A percentile compares a stretch with the other conserved stretches of the same genome.
phyloP scores from a whole-genome alignment of 352 stramenopile species.

The Phytopythium litorale region DNA sequence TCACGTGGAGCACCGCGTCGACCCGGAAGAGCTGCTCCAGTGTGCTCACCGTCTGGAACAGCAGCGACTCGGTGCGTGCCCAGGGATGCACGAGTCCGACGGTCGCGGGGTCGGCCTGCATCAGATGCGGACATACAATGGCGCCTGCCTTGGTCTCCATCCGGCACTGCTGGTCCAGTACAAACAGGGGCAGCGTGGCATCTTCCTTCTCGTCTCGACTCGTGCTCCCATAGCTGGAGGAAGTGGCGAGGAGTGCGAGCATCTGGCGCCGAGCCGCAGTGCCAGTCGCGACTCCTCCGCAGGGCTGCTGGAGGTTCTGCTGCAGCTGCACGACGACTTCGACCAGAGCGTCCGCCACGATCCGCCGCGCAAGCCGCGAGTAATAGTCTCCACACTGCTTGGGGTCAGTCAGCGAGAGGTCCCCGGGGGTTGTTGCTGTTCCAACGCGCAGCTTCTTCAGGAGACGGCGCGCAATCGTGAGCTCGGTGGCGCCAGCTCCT shows the following conservation, averaged over 20 bases:
- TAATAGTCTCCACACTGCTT: not conserved
- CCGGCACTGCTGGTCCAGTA: conserved; percentile 25
- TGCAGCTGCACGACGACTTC: conserved; percentile 28
- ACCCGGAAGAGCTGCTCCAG: conserved; percentile 58
- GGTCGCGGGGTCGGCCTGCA: conserved; percentile 27
- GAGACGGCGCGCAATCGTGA: conserved; percentile 28
- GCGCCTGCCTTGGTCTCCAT: conserved; percentile 25
- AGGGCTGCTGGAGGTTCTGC: conserved; percentile 19
- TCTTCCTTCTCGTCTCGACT: not conserved
- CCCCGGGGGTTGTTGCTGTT: not conserved
- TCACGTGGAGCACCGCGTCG: conserved; percentile 29
- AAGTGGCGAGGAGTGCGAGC: not conserved
- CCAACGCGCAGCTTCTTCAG: not conserved
- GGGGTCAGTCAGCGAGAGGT: not conserved
- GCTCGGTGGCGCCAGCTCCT: conserved; percentile 45
- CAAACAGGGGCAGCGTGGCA: conserved; percentile 1
- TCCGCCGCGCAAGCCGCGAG: conserved; percentile 7
- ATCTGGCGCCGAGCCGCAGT: not conserved
- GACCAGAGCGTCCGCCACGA: conserved; percentile 24
- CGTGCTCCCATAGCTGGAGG: not conserved
- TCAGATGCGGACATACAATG: conserved; percentile 35
- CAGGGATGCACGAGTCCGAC: conserved; percentile 52
- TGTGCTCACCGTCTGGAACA: conserved; percentile 42
- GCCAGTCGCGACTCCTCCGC: not conserved
- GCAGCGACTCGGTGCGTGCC: conserved; percentile 36